These are phyloP conservation scores for Hymenoscyphus occultus DNA, from an alignment of 2,329 filamentous ascomycete species.

Conservation along the genomic window DNA sequence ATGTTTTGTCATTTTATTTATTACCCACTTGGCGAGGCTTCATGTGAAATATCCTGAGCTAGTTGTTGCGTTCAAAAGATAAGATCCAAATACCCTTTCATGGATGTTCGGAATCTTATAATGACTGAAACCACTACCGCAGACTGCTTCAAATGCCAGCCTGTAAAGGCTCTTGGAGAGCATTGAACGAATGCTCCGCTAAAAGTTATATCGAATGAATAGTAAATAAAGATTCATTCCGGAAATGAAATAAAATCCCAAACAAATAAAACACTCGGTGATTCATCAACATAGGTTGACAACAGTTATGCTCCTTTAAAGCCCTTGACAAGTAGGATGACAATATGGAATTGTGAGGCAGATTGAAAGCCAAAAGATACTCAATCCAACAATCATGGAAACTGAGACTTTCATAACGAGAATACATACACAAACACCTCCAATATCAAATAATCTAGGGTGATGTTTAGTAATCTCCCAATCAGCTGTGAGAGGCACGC, in stretches of 20 bases:
- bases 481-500: conserved; percentile 14
- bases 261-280: too few species aligned
- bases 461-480: conserved; percentile 14
- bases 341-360: not conserved
- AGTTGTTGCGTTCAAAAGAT: not conserved
- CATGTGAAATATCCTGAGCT: too few species aligned
- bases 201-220: too few species aligned
- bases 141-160: not conserved
- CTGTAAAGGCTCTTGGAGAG: not conserved
- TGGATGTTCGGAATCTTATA: not conserved
- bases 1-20: too few species aligned
- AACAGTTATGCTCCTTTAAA: too few species aligned
- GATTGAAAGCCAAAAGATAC: not conserved
- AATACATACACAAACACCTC: conserved; percentile 88
- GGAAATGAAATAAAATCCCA: not conserved
- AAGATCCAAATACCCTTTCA: not conserved
- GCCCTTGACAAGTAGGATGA: not conserved
- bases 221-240: too few species aligned
- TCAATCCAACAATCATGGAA: too few species aligned
- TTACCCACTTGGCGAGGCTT: too few species aligned
- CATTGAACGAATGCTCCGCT: too few species aligned
- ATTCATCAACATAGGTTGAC: too few species aligned
- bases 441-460: conserved; percentile 77
- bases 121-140: not conserved
- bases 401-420: not conserved